These are phyloP conservation scores for Neofusicoccum ribis DNA, from an alignment of 2,329 filamentous ascomycete genomes.

Conservation along the genomic window DNA sequence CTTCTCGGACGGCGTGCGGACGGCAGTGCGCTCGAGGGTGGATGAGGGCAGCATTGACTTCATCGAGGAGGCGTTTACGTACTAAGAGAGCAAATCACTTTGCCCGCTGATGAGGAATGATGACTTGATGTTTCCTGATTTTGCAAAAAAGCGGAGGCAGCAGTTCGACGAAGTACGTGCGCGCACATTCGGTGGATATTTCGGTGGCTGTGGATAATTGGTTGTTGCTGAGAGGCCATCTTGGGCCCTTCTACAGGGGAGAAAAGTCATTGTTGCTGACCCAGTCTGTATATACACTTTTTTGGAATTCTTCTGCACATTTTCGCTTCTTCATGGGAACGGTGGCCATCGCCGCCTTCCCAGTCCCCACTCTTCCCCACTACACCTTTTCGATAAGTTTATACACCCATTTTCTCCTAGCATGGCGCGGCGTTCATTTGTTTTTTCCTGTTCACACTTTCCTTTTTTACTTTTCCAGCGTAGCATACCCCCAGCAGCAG, in stretches of 20 bases:
- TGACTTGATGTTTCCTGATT: slow-evolving; percentile 14
- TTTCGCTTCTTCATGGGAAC: background rate
- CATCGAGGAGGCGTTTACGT: slow-evolving; percentile 66
- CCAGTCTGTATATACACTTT: background rate
- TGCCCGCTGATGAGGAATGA: slow-evolving; percentile 9
- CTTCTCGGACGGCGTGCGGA: slow-evolving; percentile 62
- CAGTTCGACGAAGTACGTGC: slow-evolving; percentile 11
- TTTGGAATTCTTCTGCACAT: background rate
- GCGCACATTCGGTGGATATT: background rate
- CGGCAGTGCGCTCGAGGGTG: slow-evolving; percentile 54
- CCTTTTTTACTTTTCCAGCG: no score
- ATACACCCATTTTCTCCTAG: background rate
- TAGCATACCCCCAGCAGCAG: no score
- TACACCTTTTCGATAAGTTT: background rate
- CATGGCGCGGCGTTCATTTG: background rate
- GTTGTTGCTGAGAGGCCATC: no score
- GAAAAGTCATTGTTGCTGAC: background rate
- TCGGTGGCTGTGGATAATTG: background rate
- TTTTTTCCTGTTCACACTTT: no score
- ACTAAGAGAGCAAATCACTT: slow-evolving; percentile 39
- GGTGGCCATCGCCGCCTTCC: background rate
- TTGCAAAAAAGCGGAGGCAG: slow-evolving; percentile 8
- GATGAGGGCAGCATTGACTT: slow-evolving; percentile 60
- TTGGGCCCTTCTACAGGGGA: no score
- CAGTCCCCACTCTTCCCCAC: background rate